Base-by-base conservation (phyloP, 345 rosid genomes). In the Linum tenue region DNA sequence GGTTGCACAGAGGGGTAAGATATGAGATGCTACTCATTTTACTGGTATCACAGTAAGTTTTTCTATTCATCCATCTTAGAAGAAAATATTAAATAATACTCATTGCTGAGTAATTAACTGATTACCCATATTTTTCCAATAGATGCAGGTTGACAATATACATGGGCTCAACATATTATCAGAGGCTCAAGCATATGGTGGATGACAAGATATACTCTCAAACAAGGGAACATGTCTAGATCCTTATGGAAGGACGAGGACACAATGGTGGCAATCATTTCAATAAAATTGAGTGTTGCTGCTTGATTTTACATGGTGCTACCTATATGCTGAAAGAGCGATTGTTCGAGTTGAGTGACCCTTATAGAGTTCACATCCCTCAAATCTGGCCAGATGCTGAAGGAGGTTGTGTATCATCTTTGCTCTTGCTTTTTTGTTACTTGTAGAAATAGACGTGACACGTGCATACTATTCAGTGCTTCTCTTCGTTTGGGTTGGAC, bases 1-100 rank as follows among this genome's bases (percentile, higher is more conserved):
- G 72, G 97, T 97, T 12, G 97, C 97, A 63, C 97, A 90, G 76
- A 92, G 90, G 99, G 99, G 99, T 60, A 90, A 90, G 82, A 97
- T 90, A 80, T 96, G 97, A 60, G 99, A 94, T 66, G 99, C 96
- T 0, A 94, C 99, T 72, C 97, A 97, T 35, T 94, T 94, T 72
- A 94, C 96, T 1, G 99, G 90, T 80, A 97, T 94, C 73, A 94
- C 99, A 64, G 99, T 94, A 75, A 83, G 84, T 79, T 50, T 5
- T 70, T 12, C 14, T 1, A 9, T 9, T 48, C 53, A 10, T 9
- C 53, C 31, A 12, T 9, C 9, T 48, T 12, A 15, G 14, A 9
- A 22, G 31, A 22, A 22, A 22, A 22, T 1, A 22, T 22, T 22
- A 22, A 22, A 22, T 22, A 22, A 22, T 22, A 22, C 1, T 22